Evolutionary conservation across 2,329 filamentous ascomycete genomes (phyloP).

Genomic region (Fragosphaeria purpurea): DNA sequence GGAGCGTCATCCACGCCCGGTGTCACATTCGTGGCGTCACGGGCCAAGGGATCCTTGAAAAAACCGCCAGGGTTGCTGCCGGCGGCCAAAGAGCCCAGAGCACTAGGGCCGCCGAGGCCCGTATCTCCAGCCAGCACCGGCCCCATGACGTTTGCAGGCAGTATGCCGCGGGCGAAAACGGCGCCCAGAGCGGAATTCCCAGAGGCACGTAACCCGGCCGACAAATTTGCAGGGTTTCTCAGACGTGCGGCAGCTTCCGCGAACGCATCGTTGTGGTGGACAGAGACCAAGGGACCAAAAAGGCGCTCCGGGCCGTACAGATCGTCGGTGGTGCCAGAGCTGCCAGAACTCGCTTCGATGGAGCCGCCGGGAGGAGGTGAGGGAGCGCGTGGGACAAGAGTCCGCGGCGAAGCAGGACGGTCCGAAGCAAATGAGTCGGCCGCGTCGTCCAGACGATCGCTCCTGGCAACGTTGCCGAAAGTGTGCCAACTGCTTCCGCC

Average conservation of each 20-base stretch:
- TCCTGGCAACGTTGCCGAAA: background rate
- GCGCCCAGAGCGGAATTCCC: too few species aligned
- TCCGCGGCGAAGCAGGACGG: constrained; percentile 20
- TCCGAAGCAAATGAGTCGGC: constrained; percentile 15
- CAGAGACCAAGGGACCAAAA: constrained; percentile 18
- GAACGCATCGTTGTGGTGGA: too few species aligned
- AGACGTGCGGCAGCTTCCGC: too few species aligned
- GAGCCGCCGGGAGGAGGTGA: constrained; percentile 23
- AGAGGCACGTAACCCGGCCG: too few species aligned
- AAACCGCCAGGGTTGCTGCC: too few species aligned
- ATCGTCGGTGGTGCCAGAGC: constrained; percentile 27
- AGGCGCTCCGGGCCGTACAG: constrained; percentile 35
- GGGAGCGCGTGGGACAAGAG: constrained; percentile 25
- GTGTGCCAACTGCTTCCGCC: constrained; percentile 8
- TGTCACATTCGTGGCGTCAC: constrained; percentile 47
- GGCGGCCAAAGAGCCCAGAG: too few species aligned
- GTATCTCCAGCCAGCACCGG: too few species aligned
- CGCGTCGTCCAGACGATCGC: background rate
- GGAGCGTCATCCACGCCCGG: constrained; percentile 77
- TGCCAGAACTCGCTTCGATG: constrained; percentile 15
- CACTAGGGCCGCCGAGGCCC: too few species aligned
- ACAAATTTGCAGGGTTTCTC: too few species aligned
- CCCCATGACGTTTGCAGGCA: too few species aligned
- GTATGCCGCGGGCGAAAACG: too few species aligned
- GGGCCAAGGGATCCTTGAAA: constrained; percentile 43